Conservation (phyloP, 1,139 yeast species). For the Zygosaccharomyces pseudobailii region DNA sequence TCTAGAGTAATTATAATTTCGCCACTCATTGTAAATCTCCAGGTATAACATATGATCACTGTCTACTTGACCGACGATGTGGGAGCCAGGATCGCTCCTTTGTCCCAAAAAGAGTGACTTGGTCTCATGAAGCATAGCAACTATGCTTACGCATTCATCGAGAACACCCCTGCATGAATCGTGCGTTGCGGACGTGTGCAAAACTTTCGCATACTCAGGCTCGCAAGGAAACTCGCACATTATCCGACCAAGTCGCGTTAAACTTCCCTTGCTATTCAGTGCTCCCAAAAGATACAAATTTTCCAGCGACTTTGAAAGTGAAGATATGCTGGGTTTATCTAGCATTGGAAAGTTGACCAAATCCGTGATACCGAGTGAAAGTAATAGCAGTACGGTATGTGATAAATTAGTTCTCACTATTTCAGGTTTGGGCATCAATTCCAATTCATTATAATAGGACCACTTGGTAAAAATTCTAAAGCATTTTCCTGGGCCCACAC, state of each 20-base stretch:
- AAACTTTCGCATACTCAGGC: slow-evolving; percentile 78
- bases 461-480: slow-evolving; percentile 83
- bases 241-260: slow-evolving; percentile 73
- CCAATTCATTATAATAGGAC: slow-evolving; percentile 75
- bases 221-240: slow-evolving; percentile 94
- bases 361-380: slow-evolving; percentile 80
- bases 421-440: slow-evolving; percentile 81
- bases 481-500: slow-evolving; percentile 95
- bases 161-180: slow-evolving; percentile 46
- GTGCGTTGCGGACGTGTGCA: slow-evolving; percentile 54
- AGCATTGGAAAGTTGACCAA: slow-evolving; percentile 78
- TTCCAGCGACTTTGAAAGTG: slow-evolving; percentile 74
- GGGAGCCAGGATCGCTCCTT: slow-evolving; percentile 16
- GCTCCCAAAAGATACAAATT: slow-evolving; percentile 84
- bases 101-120: slow-evolving; percentile 61
- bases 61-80: slow-evolving; percentile 21
- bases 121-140: slow-evolving; percentile 82
- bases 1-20: slow-evolving; percentile 58
- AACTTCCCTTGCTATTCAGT: slow-evolving; percentile 66
- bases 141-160: slow-evolving; percentile 61
- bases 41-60: slow-evolving; percentile 78
- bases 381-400: slow-evolving; percentile 64
- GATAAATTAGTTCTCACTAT: slow-evolving; percentile 77
- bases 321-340: slow-evolving; percentile 75
- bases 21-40: slow-evolving; percentile 76